Conservation (phyloP, 2,329 filamentous ascomycete species). For the Aureobasidium sp. region DNA sequence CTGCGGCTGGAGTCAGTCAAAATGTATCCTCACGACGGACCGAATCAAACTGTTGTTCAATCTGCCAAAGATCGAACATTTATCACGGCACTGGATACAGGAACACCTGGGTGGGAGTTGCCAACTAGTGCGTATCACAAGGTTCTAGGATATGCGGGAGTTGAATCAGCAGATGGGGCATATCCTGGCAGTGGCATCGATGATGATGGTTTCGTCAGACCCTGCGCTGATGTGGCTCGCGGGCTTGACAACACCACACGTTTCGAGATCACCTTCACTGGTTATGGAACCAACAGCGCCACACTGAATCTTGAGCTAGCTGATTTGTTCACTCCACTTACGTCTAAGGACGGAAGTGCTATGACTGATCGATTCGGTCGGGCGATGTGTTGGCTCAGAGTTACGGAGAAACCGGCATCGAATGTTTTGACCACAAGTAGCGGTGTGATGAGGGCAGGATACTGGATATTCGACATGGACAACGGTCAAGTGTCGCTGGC, state of each 20-base stretch:
- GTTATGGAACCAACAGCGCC: background rate
- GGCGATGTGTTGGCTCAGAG: conserved; percentile 8
- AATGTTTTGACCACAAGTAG: conserved; percentile 12
- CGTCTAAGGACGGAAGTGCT: background rate
- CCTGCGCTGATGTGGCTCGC: background rate
- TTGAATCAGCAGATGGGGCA: background rate
- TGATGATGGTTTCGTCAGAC: background rate
- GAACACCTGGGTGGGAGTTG: conserved; percentile 22
- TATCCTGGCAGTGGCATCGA: background rate
- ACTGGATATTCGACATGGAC: conserved; percentile 29
- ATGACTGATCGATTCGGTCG: background rate
- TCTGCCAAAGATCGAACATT: background rate
- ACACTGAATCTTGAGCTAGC: background rate
- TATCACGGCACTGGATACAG: conserved; percentile 25
- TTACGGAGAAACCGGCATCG: no score
- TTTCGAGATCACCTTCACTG: background rate
- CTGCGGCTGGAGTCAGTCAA: background rate
- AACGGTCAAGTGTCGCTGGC: conserved; percentile 26
- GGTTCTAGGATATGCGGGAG: conserved; percentile 12
- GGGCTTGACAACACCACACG: background rate
- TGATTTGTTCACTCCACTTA: background rate
- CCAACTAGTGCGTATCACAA: conserved; percentile 17
- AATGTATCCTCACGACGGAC: background rate
- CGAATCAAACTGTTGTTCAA: conserved; percentile 9
- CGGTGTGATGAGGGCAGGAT: conserved; percentile 25